Percentiles rank a stretch among this genome's conserved stretches.
Evolutionary conservation across 2,329 filamentous ascomycete genomes (phyloP).

Genomic region (Arthrinium puccinioides): DNA sequence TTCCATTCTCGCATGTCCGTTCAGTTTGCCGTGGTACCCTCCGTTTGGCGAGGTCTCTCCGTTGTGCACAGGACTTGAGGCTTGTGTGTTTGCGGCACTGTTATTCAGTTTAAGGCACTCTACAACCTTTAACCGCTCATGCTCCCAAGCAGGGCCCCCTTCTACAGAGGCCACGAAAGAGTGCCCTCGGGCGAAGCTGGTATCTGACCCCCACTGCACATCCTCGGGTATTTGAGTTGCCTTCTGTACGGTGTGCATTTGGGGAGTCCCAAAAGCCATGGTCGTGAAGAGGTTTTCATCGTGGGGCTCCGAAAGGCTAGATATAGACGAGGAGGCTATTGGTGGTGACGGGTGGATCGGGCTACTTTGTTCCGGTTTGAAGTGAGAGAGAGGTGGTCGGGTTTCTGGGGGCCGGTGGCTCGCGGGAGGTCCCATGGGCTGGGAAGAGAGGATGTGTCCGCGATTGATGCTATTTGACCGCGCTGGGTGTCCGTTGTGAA

Average conservation of each 20-base stretch:
- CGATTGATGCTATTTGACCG: constrained; percentile 10
- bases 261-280: constrained; percentile 30
- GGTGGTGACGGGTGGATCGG: constrained; percentile 14
- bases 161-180: constrained; percentile 51
- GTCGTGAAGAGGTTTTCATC: constrained; percentile 31
- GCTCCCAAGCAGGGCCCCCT: constrained; percentile 51
- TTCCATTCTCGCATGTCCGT: constrained; percentile 27
- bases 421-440: constrained; percentile 9
- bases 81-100: constrained; percentile 53
- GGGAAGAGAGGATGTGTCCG: constrained; percentile 10
- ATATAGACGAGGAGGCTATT: constrained; percentile 3
- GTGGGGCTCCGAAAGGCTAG: constrained; percentile 16
- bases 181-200: constrained; percentile 50
- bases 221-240: constrained; percentile 32
- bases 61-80: constrained; percentile 44
- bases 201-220: constrained; percentile 62
- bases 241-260: constrained; percentile 12
- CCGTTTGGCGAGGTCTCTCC: constrained; percentile 17
- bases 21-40: constrained; percentile 12
- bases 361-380: constrained; percentile 10
- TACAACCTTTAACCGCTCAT: constrained; percentile 47
- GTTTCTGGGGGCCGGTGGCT: constrained; percentile 11
- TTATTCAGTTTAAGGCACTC: constrained; percentile 48
- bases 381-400: constrained; percentile 10
- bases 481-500: constrained; percentile 17